Conservation (phyloP, 2,329 filamentous ascomycete species). For the Alternaria brassicicola region DNA sequence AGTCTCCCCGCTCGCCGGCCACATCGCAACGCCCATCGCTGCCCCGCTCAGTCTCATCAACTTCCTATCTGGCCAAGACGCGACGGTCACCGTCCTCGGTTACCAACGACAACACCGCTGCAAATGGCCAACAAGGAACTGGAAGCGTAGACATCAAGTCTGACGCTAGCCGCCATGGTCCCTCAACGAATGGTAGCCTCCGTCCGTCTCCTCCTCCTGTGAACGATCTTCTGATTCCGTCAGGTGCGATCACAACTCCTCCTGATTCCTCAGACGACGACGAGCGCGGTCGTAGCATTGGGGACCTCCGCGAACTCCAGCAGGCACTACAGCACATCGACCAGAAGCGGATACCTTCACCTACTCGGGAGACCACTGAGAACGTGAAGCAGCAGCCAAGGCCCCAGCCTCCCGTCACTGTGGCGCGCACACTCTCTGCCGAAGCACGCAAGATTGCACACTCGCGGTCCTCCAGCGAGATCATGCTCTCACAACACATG, state of each 20-base stretch:
- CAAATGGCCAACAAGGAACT: slow-evolving; percentile 38
- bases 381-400: slow-evolving; percentile 20
- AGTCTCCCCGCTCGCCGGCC: slow-evolving; percentile 42
- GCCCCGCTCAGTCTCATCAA: slow-evolving; percentile 63
- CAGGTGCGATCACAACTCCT: slow-evolving; percentile 85
- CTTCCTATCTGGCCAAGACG: slow-evolving; percentile 67
- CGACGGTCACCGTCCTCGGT: slow-evolving; percentile 62
- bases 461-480: slow-evolving; percentile 65
- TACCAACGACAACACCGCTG: slow-evolving; percentile 37
- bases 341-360: slow-evolving; percentile 66
- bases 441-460: slow-evolving; percentile 66
- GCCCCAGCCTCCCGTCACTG: slow-evolving; percentile 24
- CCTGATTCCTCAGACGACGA: slow-evolving; percentile 93
- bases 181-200: slow-evolving; percentile 63
- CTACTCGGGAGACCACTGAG: slow-evolving; percentile 47
- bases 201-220: slow-evolving; percentile 85
- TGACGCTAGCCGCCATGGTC: slow-evolving; percentile 22
- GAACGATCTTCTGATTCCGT: slow-evolving; percentile 76
- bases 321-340: slow-evolving; percentile 83
- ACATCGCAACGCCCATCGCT: slow-evolving; percentile 52
- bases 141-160: slow-evolving; percentile 27
- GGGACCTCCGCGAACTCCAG: slow-evolving; percentile 70
- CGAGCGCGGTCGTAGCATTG: slow-evolving; percentile 61
- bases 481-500: slow-evolving; percentile 55
- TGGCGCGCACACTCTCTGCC: slow-evolving; percentile 53